Percentiles rank a stretch among this genome's conserved stretches.
These are phyloP conservation scores for Aureobasidium sp. DNA, from an alignment of 2,329 filamentous ascomycete species.

Conservation along the genomic window DNA sequence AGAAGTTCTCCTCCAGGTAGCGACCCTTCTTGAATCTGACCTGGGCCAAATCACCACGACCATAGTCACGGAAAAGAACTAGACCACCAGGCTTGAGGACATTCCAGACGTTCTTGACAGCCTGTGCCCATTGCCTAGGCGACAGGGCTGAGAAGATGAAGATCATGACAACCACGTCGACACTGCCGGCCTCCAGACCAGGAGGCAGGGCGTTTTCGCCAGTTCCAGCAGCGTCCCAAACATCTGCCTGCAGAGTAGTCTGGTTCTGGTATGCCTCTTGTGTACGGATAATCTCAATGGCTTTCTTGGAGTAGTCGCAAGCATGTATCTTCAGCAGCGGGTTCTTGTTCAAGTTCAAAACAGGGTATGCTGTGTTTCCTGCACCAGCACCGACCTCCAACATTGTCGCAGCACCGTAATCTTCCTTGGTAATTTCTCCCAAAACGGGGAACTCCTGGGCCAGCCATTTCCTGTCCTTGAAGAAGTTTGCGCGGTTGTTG, in stretches of 20 bases:
- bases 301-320: conserved; percentile 92
- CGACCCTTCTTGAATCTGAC: conserved; percentile 94
- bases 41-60: conserved; percentile 88
- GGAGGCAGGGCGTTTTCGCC: conserved; percentile 55
- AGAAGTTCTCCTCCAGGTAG: conserved; percentile 95
- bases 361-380: conserved; percentile 92
- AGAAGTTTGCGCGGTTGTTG: conserved; percentile 95
- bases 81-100: conserved; percentile 87
- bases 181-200: conserved; percentile 64
- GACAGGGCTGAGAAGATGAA: conserved; percentile 95
- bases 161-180: conserved; percentile 88
- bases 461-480: conserved; percentile 97
- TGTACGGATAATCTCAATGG: conserved; percentile 82
- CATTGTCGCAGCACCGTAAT: conserved; percentile 61
- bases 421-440: conserved; percentile 61
- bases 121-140: conserved; percentile 74
- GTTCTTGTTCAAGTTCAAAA: conserved; percentile 78
- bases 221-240: conserved; percentile 77
- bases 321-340: conserved; percentile 75
- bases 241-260: conserved; percentile 68
- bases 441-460: conserved; percentile 91
- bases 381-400: conserved; percentile 92
- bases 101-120: conserved; percentile 70
- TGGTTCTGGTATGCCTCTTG: conserved; percentile 65
- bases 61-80: conserved; percentile 94